Evolutionary conservation across 2,329 filamentous ascomycete genomes (phyloP).

Genomic region (Atkinsonella hypoxylon): DNA sequence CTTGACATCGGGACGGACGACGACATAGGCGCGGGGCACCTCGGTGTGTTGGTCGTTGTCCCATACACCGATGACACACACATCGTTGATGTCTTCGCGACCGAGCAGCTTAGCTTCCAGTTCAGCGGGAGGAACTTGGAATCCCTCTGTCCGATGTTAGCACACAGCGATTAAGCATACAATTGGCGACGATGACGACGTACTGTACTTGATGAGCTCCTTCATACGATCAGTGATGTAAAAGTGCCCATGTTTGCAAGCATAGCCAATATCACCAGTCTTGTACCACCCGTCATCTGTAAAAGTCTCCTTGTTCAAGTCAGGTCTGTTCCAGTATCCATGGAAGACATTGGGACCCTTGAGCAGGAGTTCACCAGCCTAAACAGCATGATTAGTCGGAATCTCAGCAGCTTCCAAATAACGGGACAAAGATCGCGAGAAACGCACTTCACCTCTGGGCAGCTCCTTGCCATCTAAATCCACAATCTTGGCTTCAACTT

Average conservation of each 20-base stretch:
- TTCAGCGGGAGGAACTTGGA: constrained; percentile 59
- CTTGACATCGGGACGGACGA: constrained; percentile 23
- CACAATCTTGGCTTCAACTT: constrained; percentile 74
- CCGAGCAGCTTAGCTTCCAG: constrained; percentile 39
- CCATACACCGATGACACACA: constrained; percentile 51
- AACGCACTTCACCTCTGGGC: constrained; percentile 32
- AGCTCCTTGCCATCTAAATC: constrained; percentile 46
- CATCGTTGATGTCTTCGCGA: constrained; percentile 38
- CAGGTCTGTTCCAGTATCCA: constrained; percentile 65
- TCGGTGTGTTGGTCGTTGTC: constrained; percentile 52
- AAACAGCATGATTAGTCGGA: constrained; percentile 19
- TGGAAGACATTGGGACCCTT: constrained; percentile 71
- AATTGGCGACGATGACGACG: constrained; percentile 11
- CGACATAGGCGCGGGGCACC: constrained; percentile 42
- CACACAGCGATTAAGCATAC: constrained; percentile 7
- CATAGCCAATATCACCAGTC: constrained; percentile 76
- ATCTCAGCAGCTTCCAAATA: background rate
- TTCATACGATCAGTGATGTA: constrained; percentile 84
- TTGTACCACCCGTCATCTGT: constrained; percentile 76
- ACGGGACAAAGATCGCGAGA: background rate
- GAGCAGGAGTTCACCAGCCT: constrained; percentile 55
- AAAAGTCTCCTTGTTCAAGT: constrained; percentile 58
- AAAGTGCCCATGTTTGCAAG: constrained; percentile 67
- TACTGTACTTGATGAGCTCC: constrained; percentile 46
- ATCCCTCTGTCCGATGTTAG: constrained; percentile 41